phyloP scores from a whole-genome alignment of 1,284 basidiomycete species.

The Tilletia indica region DNA sequence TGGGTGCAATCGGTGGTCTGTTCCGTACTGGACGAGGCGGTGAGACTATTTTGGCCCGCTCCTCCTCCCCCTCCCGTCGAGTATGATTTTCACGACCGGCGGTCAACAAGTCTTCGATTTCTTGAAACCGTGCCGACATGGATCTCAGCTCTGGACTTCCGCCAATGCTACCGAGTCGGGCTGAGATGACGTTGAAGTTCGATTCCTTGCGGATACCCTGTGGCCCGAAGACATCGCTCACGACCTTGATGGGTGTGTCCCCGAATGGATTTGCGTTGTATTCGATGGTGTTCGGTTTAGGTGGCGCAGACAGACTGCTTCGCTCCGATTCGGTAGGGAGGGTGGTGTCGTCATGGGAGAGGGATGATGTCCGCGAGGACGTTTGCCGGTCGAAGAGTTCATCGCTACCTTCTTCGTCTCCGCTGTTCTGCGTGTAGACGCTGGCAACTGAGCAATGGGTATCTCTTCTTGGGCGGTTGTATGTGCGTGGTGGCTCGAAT shows the following conservation, averaged over 20 bases:
- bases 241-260: not conserved
- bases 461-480: not conserved
- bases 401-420: not conserved
- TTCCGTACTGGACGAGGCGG: too few species aligned
- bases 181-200: not conserved
- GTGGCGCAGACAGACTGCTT: not conserved
- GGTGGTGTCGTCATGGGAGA: not conserved
- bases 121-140: conserved; percentile 3
- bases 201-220: not conserved
- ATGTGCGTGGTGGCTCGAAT: not conserved
- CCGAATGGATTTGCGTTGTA: conserved; percentile 8
- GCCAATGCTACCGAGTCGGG: conserved; percentile 11
- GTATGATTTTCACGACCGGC: not conserved
- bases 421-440: conserved; percentile 10
- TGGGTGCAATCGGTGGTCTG: too few species aligned
- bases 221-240: not conserved
- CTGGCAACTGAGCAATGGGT: not conserved
- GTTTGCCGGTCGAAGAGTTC: not conserved
- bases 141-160: not conserved
- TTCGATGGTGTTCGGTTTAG: not conserved
- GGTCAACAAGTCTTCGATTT: conserved; percentile 2
- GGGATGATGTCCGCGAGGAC: not conserved
- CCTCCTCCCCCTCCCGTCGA: too few species aligned
- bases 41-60: too few species aligned
- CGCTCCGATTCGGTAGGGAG: not conserved